Evolutionary conservation across 768 basidiomycete species (phyloP).

Genomic region (Phlegmacium glaucopus): DNA sequence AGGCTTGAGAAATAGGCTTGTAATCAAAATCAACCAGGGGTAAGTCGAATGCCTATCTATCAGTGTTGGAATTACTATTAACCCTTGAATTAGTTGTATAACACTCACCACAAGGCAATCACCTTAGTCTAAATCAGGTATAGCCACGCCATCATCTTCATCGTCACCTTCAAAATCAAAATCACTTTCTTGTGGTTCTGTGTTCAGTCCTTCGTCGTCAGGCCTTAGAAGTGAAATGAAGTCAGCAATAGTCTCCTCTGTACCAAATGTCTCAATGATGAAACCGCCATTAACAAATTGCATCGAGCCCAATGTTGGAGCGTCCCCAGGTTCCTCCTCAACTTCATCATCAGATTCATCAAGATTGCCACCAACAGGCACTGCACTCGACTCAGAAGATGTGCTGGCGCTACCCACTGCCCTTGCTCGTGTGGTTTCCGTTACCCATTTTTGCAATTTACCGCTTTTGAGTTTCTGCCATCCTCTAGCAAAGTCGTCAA

Average conservation of each 20-base stretch:
- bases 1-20: neutral
- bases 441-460: neutral
- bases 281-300: neutral
- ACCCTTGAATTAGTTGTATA: neutral
- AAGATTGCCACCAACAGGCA: neutral
- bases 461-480: conserved; percentile 6
- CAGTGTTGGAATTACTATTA: neutral
- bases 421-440: neutral
- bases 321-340: neutral
- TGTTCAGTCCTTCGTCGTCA: neutral
- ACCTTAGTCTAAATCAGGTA: neutral
- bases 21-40: neutral
- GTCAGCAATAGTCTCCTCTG: neutral
- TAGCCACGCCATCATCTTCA: neutral
- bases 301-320: neutral
- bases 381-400: neutral
- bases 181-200: neutral
- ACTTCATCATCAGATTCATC: neutral
- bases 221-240: neutral
- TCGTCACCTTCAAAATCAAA: neutral
- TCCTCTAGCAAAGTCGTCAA: conserved; percentile 12
- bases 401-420: neutral
- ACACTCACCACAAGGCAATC: neutral
- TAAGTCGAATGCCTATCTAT: neutral
- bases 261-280: neutral